phyloP scores from a whole-genome alignment of 345 rosid genomes.

The Kandelia obovata region DNA sequence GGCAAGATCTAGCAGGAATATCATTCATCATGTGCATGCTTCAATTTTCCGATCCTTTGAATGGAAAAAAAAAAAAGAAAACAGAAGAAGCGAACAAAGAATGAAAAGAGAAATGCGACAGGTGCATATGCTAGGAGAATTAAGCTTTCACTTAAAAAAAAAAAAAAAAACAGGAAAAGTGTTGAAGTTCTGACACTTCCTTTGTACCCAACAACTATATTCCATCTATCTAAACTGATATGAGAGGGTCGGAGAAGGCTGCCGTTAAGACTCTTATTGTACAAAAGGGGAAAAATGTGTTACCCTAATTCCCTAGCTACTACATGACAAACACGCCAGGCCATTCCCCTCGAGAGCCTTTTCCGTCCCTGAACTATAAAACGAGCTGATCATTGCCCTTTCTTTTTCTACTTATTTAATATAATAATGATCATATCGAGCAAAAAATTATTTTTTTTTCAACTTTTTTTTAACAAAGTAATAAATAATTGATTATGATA shows the following conservation, averaged over 20 bases:
- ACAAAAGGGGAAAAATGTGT: background rate
- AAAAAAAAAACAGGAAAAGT: background rate
- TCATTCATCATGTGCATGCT: slow-evolving; percentile 18
- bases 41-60: background rate
- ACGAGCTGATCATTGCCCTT: too few relatives aligned
- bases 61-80: too few relatives aligned
- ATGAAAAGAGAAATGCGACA: background rate
- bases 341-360: background rate
- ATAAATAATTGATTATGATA: too few relatives aligned
- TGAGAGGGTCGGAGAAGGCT: background rate
- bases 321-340: slow-evolving; percentile 18
- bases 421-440: too few relatives aligned
- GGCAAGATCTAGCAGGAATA: slow-evolving; percentile 14
- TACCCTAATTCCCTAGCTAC: background rate
- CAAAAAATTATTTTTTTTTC: background rate
- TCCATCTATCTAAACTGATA: slow-evolving; percentile 22
- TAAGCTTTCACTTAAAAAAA: background rate
- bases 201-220: slow-evolving; percentile 13
- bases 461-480: background rate
- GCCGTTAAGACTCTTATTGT: slow-evolving; percentile 14
- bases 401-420: too few relatives aligned
- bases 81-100: background rate
- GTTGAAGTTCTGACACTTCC: slow-evolving; percentile 8
- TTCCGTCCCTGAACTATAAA: too few relatives aligned
- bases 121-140: slow-evolving; percentile 5